phyloP scores from a whole-genome alignment of 495 filamentous ascomycete genomes.

The Penicillium odoratum region DNA sequence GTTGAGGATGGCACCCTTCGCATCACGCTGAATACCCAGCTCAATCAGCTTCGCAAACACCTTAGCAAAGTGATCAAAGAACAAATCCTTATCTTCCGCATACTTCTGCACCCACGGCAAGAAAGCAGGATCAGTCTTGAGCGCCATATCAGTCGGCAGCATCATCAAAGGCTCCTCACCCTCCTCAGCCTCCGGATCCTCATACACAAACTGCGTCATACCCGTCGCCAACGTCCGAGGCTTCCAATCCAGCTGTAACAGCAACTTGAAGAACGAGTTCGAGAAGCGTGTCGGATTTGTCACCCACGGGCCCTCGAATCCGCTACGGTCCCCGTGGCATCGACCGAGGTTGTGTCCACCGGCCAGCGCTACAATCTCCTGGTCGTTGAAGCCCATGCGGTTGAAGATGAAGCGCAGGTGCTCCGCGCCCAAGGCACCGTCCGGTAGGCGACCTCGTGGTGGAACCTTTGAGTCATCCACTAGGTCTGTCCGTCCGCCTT shows the following conservation, averaged over 20 bases:
- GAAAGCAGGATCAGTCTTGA: constrained; percentile 40
- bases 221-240: constrained; percentile 52
- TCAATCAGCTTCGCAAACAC: constrained; percentile 64
- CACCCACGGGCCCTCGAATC: constrained; percentile 63
- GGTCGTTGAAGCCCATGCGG: constrained; percentile 66
- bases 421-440: constrained; percentile 57
- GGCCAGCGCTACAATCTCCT: constrained; percentile 60
- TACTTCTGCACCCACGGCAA: constrained; percentile 57
- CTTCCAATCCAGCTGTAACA: constrained; percentile 57
- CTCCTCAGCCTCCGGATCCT: constrained; percentile 56
- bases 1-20: constrained; percentile 48
- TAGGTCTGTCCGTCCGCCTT: constrained; percentile 57
- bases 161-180: constrained; percentile 57
- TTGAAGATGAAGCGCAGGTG: constrained; percentile 60
- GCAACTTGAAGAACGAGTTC: constrained; percentile 60
- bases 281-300: constrained; percentile 64
- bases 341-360: constrained; percentile 63
- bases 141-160: constrained; percentile 47
- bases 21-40: constrained; percentile 58
- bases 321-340: constrained; percentile 60
- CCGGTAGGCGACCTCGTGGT: constrained; percentile 57
- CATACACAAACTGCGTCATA: constrained; percentile 57
- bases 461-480: constrained; percentile 58
- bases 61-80: constrained; percentile 61
- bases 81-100: constrained; percentile 59